Conservation (phyloP, 257 asterid species). For the Forsythia suspensa region DNA sequence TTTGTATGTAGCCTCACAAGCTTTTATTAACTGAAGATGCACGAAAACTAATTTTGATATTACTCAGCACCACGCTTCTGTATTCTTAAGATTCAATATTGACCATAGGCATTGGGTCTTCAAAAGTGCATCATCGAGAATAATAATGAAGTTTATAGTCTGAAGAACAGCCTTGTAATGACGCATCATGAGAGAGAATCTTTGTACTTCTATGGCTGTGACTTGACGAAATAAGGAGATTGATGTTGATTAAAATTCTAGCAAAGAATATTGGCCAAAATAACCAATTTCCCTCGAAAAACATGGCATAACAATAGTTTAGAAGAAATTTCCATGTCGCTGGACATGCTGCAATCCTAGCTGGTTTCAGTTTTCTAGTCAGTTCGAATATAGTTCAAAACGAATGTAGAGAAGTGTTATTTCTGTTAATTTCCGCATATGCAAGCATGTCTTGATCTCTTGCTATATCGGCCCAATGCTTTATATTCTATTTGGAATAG, state of each 20-base stretch:
- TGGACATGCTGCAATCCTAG: neutral
- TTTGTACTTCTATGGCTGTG: neutral
- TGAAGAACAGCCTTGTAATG: neutral
- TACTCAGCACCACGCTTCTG: neutral
- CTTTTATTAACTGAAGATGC: slow-evolving; percentile 42
- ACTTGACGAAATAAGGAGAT: neutral
- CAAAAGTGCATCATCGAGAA: neutral
- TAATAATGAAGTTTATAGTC: neutral
- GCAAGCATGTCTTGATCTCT: neutral
- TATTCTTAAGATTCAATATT: too few species aligned
- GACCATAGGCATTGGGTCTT: neutral
- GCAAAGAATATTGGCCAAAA: neutral
- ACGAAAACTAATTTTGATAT: too few species aligned
- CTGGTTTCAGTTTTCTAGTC: neutral
- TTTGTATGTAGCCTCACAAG: slow-evolving; percentile 48
- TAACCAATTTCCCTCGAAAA: neutral
- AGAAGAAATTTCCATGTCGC: neutral
- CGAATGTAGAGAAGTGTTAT: neutral
- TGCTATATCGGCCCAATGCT: too few species aligned
- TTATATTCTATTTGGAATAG: too few species aligned
- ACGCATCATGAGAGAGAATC: neutral
- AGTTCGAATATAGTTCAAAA: neutral
- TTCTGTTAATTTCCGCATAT: neutral
- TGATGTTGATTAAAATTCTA: neutral
- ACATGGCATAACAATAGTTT: neutral